Percentiles rank a stretch among this genome's conserved stretches.
Conservation (phyloP, 441 rosid genomes). For the Manihot esculenta region DNA sequence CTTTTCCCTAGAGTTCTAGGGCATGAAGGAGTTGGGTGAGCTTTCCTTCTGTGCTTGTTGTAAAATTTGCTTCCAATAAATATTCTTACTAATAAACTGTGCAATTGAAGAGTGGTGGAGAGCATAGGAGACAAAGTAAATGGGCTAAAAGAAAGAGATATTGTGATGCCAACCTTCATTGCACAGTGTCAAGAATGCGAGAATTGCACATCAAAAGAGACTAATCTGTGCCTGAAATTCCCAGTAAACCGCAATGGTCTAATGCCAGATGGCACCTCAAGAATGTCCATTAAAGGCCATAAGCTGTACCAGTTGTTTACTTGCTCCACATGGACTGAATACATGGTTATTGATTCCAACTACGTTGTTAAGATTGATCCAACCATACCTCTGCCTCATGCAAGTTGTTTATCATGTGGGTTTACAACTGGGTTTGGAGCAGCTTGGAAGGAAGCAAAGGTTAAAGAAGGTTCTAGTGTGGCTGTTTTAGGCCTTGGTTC, state of each 20-base stretch:
- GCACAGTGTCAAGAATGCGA: constrained; percentile 45
- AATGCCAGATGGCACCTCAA: constrained; percentile 45
- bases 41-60: neutral
- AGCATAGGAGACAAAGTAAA: constrained; percentile 35
- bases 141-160: constrained; percentile 37
- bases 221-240: constrained; percentile 40
- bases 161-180: constrained; percentile 37
- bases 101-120: constrained; percentile 33
- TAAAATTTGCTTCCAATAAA: neutral
- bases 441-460: constrained; percentile 54
- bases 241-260: constrained; percentile 20
- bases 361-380: constrained; percentile 33
- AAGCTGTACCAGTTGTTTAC: constrained; percentile 32
- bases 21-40: constrained; percentile 54
- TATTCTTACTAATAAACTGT: neutral
- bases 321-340: constrained; percentile 54
- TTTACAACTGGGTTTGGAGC: constrained; percentile 58
- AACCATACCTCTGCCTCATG: constrained; percentile 25
- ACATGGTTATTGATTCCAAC: constrained; percentile 32
- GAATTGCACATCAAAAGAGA: constrained; percentile 29
- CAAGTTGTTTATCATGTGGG: constrained; percentile 48
- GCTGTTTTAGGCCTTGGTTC: constrained; percentile 65
- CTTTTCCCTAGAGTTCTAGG: constrained; percentile 47
- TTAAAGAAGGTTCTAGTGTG: constrained; percentile 49
- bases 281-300: constrained; percentile 40